Evolutionary conservation across 139 green algal species (phyloP).

Genomic region (Chlorella sorokiniana): DNA sequence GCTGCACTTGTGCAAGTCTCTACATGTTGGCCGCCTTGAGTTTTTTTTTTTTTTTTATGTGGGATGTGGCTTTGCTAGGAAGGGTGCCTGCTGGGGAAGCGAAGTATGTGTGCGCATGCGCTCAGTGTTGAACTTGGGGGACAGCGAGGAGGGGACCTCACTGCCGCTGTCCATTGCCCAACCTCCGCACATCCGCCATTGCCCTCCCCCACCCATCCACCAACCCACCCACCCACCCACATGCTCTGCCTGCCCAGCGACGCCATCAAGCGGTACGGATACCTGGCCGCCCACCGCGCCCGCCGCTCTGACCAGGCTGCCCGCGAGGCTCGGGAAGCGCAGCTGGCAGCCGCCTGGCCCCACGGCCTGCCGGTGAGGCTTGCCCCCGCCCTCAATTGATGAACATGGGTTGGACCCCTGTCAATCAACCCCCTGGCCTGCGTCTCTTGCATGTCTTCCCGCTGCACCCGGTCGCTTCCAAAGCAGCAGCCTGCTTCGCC

Average conservation of each 20-base stretch:
- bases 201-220: background rate
- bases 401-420: background rate
- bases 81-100: too few species aligned
- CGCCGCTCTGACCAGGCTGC: background rate
- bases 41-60: too few species aligned
- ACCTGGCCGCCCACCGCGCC: background rate
- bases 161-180: background rate
- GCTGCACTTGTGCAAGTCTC: background rate
- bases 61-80: background rate
- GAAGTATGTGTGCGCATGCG: too few species aligned
- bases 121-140: too few species aligned
- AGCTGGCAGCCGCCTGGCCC: conserved; percentile 3
- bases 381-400: background rate
- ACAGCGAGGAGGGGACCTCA: too few species aligned
- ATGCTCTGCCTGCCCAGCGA: background rate
- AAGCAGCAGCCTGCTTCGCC: too few species aligned
- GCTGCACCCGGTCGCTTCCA: too few species aligned
- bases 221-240: background rate
- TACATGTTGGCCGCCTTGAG: background rate
- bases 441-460: too few species aligned
- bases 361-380: conserved; percentile 19
- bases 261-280: background rate
- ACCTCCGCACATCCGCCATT: background rate
- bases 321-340: background rate
- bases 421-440: background rate